These are phyloP conservation scores for Cordyceps cateniannulata DNA, from an alignment of 2,329 filamentous ascomycete species.

Conservation along the genomic window DNA sequence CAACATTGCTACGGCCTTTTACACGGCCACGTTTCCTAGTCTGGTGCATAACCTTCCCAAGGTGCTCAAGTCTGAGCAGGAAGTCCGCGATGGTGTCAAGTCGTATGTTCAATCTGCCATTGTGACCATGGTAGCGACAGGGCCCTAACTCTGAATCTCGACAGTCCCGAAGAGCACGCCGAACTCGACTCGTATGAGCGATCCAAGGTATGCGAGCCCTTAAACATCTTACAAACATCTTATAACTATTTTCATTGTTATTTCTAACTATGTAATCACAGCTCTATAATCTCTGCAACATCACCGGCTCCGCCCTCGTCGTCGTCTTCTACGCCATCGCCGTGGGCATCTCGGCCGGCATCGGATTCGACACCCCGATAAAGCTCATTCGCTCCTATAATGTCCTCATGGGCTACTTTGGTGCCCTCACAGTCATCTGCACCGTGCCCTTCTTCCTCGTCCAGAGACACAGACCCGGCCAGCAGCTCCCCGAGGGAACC, in stretches of 20 bases:
- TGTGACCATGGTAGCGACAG: too few species aligned
- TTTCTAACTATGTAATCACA: neutral
- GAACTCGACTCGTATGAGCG: slow-evolving; percentile 18
- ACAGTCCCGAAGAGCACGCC: slow-evolving; percentile 14
- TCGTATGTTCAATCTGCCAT: slow-evolving; percentile 4
- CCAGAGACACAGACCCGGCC: slow-evolving; percentile 18
- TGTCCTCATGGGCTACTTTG: slow-evolving; percentile 18
- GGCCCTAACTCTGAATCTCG: neutral
- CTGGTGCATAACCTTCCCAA: slow-evolving; percentile 17
- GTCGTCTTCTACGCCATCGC: slow-evolving; percentile 16
- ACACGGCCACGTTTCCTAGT: slow-evolving; percentile 17
- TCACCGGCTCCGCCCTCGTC: slow-evolving; percentile 17
- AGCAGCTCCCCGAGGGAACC: slow-evolving; percentile 17
- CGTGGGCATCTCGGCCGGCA: slow-evolving; percentile 17
- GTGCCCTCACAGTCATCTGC: slow-evolving; percentile 16
- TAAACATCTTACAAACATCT: too few species aligned
- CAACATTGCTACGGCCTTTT: slow-evolving; percentile 18
- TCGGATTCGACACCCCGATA: slow-evolving; percentile 13
- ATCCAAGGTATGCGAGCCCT: slow-evolving; percentile 12
- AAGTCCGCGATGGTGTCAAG: slow-evolving; percentile 14
- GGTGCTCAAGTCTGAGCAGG: slow-evolving; percentile 16
- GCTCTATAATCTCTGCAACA: slow-evolving; percentile 20
- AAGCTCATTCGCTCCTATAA: slow-evolving; percentile 16
- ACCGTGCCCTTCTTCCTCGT: slow-evolving; percentile 20
- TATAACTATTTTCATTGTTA: neutral